Conservation (phyloP, 176 grass and related monocot genomes). For the Elaeis guineensis region DNA sequence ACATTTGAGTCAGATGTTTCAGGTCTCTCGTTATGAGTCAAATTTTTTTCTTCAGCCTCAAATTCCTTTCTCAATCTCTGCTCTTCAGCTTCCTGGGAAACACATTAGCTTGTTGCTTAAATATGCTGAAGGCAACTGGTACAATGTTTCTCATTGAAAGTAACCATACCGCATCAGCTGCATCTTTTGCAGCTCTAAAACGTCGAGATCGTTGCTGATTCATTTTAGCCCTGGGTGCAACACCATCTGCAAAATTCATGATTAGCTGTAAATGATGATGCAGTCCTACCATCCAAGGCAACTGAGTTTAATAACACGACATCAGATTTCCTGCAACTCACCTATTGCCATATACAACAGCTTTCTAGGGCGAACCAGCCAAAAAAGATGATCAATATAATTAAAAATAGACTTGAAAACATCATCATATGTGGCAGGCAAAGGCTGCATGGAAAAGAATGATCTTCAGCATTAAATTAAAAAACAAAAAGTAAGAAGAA, state of each 20-base stretch:
- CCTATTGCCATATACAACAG: conserved; percentile 95
- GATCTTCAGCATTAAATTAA: neutral
- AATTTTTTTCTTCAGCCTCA: conserved; percentile 53
- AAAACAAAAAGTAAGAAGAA: neutral
- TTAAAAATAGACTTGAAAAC: conserved; percentile 90
- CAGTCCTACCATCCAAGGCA: neutral
- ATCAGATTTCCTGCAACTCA: conserved; percentile 18
- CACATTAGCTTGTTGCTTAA: conserved; percentile 2
- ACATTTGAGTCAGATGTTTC: conserved; percentile 83
- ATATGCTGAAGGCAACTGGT: conserved; percentile 14
- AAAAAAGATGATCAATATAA: conserved; percentile 93
- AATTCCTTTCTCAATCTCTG: conserved; percentile 73
- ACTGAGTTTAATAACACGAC: neutral
- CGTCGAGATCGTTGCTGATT: conserved; percentile 90
- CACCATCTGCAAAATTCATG: conserved; percentile 41
- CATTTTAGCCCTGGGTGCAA: conserved; percentile 94
- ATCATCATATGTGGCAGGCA: conserved; percentile 78
- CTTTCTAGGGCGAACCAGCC: conserved; percentile 79
- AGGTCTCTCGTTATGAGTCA: conserved; percentile 44
- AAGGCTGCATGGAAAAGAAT: conserved; percentile 44
- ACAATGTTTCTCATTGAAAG: neutral
- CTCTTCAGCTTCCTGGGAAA: conserved; percentile 64
- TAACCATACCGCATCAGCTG: conserved; percentile 55
- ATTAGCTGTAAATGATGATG: neutral
- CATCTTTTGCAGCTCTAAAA: conserved; percentile 82